These are phyloP conservation scores for Phytophthora cactorum DNA, from an alignment of 352 stramenopile genomes.

Conservation along the genomic window DNA sequence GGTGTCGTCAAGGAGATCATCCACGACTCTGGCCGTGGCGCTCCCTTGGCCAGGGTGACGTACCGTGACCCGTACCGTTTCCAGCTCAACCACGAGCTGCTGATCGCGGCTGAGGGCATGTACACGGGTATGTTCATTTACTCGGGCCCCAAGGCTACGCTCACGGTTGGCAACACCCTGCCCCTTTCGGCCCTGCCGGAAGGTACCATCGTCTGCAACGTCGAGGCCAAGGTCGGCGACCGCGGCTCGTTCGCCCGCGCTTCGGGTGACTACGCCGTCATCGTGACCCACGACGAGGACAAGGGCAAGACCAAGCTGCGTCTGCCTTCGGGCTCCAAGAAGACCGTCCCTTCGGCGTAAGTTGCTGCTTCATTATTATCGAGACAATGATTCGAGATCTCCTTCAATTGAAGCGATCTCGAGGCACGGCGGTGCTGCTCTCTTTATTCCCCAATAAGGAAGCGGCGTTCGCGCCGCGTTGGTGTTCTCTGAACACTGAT, in stretches of 20 bases:
- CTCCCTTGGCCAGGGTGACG: conserved; percentile 95
- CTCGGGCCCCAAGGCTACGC: conserved; percentile 95
- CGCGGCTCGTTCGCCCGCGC: conserved; percentile 96
- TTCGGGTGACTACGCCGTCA: conserved; percentile 98
- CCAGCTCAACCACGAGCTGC: conserved; percentile 94
- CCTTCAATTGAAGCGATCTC: conserved; percentile 1
- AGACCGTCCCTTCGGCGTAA: conserved; percentile 94
- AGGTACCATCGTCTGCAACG: conserved; percentile 99
- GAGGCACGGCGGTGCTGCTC: conserved; percentile 44
- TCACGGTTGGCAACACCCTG: conserved; percentile 98
- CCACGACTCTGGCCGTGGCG: conserved; percentile 97
- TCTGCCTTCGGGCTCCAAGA: conserved; percentile 97
- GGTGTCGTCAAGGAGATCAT: conserved; percentile 99
- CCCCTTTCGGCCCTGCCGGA: conserved; percentile 95
- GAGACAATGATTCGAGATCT: conserved; percentile 37
- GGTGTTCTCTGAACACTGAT: conserved; percentile 7
- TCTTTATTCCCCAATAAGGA: conserved; percentile 22
- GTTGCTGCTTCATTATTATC: conserved; percentile 47
- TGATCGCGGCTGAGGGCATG: conserved; percentile 98
- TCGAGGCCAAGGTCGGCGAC: conserved; percentile 96
- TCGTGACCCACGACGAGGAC: conserved; percentile 99
- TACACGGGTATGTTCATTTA: conserved; percentile 99
- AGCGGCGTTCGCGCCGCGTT: conserved; percentile 33
- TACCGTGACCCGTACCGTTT: conserved; percentile 93
- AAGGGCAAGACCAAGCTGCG: conserved; percentile 97